Evolutionary conservation across 1,284 basidiomycete genomes (phyloP), one percentile per base, ranked within the genome.

Genomic region (Exobasidium rhododendri): DNA sequence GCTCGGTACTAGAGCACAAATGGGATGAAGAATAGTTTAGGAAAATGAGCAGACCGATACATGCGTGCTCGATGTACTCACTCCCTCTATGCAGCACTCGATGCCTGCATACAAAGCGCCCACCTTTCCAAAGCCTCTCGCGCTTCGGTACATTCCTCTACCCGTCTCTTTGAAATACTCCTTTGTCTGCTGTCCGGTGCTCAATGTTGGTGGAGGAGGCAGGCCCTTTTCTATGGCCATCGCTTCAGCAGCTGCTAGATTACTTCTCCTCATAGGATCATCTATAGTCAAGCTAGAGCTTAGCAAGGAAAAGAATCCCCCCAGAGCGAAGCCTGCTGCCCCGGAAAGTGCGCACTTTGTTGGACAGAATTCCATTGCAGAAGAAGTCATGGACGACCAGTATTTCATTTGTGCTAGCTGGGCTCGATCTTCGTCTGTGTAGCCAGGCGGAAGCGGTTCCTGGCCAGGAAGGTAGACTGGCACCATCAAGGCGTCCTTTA

Each of bases 301-400:
- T 92, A 98, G 94, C 65, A 98, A 85, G 0, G 92, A 91, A 83
- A 98, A 92, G 83, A 97, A 94, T 30, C 89, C 94, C 67, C 94
- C 96, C 53, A 97, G 85, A 11, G 85, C 93, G 75, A 97, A 88
- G 62, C 92, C 94, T 90, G 80, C 63, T 11, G 66, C 70, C 50
- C 90, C 92, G 10, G 91, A 88, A 56, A 94, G 81, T 35, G 84
- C 84, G 3, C 88, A 88, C 82, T 96, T 97, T 57, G 86, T 84
- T 1, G 86, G 85, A 81, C 93, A 97, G 17, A 88, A 91, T 80
- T 93, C 90, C 86, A 89, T 89, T 47, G 85, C 88, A 77, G 83
- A 82, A 1, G 81, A 76, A 81, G 89, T 88, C 78, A 85, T 88
- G 69, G 85, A 82, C 76, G 89, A 86, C 83, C 88, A 92, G 79